Evolutionary conservation across 805 yeast species (phyloP), one percentile per base, ranked within the genome.

Genomic region (Lipomyces mesembrius): DNA sequence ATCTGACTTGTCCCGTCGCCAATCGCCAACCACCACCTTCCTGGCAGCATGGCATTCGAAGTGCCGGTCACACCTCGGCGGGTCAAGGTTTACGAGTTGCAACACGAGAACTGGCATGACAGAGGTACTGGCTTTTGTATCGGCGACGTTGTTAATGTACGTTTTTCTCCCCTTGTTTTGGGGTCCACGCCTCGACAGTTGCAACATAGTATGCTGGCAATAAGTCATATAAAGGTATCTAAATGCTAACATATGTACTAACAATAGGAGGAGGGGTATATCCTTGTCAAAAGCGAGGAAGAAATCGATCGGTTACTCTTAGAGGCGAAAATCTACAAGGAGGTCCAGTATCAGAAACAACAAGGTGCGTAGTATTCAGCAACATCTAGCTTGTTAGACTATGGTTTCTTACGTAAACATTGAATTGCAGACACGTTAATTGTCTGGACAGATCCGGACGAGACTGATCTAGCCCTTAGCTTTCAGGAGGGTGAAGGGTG

Each of bases 401-500:
- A 8, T n/a, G 25, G 5, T 52, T 57, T n/a, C 43, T 25, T 17
- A 29, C 29, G 20, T 46, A 17, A 39, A 29, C 61, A 12, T 5
- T 17, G 53, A 34, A n/a, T 43, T 7, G 12, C 53, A 71, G 98
- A 92, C 66, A 92, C 98, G 0, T 80, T 94, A 59, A 91, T 94
- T 9, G 97, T 94, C 25, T 94, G 98, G 98, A 90, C 96, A 9
- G 97, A 91, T 74, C 74, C 79, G 2, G 96, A 92, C 77, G 74
- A 66, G 17, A 62, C 66, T 2, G 75, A 73, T 59, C 86, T 91
- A 70, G 98, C 98, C 1, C 81, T 94, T 29, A 89, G 96, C 57
- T 94, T 94, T 77, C 97, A 94, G 77, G 98, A 92, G 74, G 87
- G 91, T 46, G 89, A 88, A 57, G 98, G 98, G 0, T 94, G 99